Conservation (phyloP, 768 basidiomycete species). For the Calocera cornea region DNA sequence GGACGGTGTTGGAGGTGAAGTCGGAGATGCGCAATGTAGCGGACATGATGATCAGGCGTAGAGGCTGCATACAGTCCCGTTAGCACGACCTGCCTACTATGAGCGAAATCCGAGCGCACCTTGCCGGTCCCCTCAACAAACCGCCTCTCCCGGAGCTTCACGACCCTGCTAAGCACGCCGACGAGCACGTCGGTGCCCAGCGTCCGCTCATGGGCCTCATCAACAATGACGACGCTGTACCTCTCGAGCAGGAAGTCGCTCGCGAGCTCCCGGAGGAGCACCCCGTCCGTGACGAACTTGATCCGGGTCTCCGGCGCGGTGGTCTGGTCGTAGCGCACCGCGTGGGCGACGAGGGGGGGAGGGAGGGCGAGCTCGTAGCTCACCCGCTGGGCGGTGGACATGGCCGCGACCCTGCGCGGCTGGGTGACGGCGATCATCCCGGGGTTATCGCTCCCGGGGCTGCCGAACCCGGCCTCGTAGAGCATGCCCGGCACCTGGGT, state of each 20-base stretch:
- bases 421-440: constrained; percentile 98
- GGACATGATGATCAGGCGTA: constrained; percentile 96
- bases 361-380: constrained; percentile 82
- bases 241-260: constrained; percentile 85
- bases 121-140: constrained; percentile 61
- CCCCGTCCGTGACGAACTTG: constrained; percentile 99
- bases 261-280: constrained; percentile 81
- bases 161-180: constrained; percentile 87
- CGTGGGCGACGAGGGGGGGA: constrained; percentile 75
- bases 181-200: constrained; percentile 98
- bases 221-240: constrained; percentile 90
- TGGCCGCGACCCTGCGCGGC: constrained; percentile 90
- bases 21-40: constrained; percentile 89
- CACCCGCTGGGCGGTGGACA: constrained; percentile 90
- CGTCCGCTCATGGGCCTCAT: constrained; percentile 95
- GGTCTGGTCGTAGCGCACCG: constrained; percentile 94
- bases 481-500: constrained; percentile 97
- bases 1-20: constrained; percentile 69
- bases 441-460: constrained; percentile 74
- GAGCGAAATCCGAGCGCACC: constrained; percentile 27
- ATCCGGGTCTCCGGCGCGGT: constrained; percentile 80
- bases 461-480: constrained; percentile 93
- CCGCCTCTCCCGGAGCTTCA: constrained; percentile 75
- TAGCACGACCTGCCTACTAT: no score
- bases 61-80: constrained; percentile 38